Evolutionary conservation across 2,329 filamentous ascomycete genomes (phyloP), one percentile per base, ranked within the genome.

Genomic region (Fusarium oligoseptatum): DNA sequence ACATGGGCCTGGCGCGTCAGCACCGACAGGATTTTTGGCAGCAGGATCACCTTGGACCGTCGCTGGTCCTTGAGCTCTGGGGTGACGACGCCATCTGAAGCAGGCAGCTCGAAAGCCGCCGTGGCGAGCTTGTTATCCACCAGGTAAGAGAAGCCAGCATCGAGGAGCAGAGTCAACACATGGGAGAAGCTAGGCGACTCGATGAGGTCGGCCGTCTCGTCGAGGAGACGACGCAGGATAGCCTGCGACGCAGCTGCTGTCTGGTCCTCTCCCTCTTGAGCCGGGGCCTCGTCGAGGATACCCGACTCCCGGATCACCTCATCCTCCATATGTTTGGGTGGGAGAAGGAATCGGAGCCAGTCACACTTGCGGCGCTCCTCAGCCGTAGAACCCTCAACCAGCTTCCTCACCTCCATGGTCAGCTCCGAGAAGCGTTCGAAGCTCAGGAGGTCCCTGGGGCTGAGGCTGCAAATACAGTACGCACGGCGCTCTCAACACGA

Each of bases 151-250:
- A 98, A 99, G 64, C 92, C 93, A 55, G 95, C 90, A 82, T 98
- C 95, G 69, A 98, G 93, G 66, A 98, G 89, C 67, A 94, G 91
- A 3, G 93, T 94, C 52, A 98, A 88, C 39, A 99, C 95, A 79
- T 95, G 93, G 1, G 92, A 90, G 83, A 98, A 98, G 39, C 94
- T 90, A 0, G 97, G 97, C 2, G 97, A 98, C 80, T 99, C 97
- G 80, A 98, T 92, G 27, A 99, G 89, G 81, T 99, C 97, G 43
- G 96, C 94, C 2, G 97, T 98, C 86, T 99, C 97, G 81, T 99
- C 96, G 1, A 99, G 90, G 22, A 99, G 89, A 67, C 94, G 92
- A 66, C 96, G 92, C 66, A 99, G 90, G 1, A 92, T 90, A 8
- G 84, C 82, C 12, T 87, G 81, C n/a, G 88, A 87, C 34, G 86